Evolutionary conservation across 139 green algal species (phyloP).

Genomic region (Chlorella sp.): DNA sequence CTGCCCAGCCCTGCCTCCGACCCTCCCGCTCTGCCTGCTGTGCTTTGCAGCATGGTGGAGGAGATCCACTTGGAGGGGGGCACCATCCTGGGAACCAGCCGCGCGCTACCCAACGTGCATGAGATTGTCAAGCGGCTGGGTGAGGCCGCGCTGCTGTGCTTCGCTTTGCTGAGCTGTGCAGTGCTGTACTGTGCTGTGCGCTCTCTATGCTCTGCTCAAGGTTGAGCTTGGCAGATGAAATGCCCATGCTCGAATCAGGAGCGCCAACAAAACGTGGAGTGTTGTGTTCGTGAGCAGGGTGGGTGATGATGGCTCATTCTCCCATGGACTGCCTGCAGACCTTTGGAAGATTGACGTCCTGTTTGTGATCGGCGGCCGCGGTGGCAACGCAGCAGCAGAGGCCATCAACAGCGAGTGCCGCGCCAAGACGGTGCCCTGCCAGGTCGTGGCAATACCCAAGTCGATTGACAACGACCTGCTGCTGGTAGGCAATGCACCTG

Average conservation of each 20-base stretch:
- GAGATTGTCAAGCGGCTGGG: constrained; percentile 42
- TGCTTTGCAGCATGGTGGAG: constrained; percentile 68
- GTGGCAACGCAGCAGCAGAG: constrained; percentile 83
- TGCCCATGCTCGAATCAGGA: too few relatives aligned
- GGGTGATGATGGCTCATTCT: neutral
- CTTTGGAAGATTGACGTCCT: constrained; percentile 97
- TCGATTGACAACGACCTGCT: constrained; percentile 81
- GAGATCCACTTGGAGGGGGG: constrained; percentile 96
- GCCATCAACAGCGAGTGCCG: constrained; percentile 68
- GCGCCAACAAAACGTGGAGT: neutral
- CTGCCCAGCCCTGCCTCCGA: neutral
- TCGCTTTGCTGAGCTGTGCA: neutral
- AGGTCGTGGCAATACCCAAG: constrained; percentile 93
- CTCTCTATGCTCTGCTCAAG: too few relatives aligned
- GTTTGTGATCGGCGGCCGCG: constrained; percentile 94
- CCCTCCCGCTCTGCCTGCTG: neutral
- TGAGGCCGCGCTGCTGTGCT: neutral
- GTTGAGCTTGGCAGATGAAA: neutral
- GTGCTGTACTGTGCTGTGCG: neutral
- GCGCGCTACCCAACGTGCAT: constrained; percentile 81
- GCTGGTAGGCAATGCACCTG: constrained; percentile 56
- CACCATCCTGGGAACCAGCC: constrained; percentile 92
- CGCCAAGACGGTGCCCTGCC: constrained; percentile 65
- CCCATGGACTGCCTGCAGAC: constrained; percentile 62
- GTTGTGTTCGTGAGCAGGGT: too few relatives aligned